Percentiles rank a stretch among this genome's conserved stretches.
Conservation (phyloP, 805 yeast genomes). For the Wickerhamiella slavikovae region DNA sequence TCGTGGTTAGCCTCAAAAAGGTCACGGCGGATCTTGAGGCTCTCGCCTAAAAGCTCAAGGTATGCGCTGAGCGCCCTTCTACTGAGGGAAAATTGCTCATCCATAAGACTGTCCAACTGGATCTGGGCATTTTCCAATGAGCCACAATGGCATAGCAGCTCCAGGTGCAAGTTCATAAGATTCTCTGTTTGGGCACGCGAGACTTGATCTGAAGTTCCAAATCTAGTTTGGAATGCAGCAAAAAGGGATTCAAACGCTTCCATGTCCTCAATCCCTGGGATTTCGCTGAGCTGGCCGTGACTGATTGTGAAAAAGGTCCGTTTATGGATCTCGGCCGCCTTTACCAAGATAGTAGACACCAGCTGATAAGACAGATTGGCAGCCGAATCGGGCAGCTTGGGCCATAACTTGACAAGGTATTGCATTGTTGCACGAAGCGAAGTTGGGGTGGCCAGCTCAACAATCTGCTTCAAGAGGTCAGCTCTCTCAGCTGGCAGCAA, state of each 20-base stretch:
- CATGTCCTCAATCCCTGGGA: constrained; percentile 12
- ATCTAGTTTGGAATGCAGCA: constrained; percentile 7
- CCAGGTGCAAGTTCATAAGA: constrained; percentile 14
- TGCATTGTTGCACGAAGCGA: constrained; percentile 6
- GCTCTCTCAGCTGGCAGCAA: not conserved
- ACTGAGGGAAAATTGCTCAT: constrained; percentile 5
- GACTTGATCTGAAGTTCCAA: constrained; percentile 8
- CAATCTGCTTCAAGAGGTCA: not conserved
- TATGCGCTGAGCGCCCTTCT: constrained; percentile 10
- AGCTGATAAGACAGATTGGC: too few relatives aligned
- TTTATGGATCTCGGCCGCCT: constrained; percentile 12
- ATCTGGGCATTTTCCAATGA: constrained; percentile 9
- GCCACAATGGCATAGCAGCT: constrained; percentile 12
- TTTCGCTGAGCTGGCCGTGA: constrained; percentile 8
- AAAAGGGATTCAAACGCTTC: constrained; percentile 11
- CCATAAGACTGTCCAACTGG: constrained; percentile 4
- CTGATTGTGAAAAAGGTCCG: constrained; percentile 7
- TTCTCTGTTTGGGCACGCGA: too few relatives aligned
- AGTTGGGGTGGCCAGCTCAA: not conserved
- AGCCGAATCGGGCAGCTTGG: constrained; percentile 9
- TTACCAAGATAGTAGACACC: constrained; percentile 7
- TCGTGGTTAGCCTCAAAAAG: constrained; percentile 6
- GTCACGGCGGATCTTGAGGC: constrained; percentile 6
- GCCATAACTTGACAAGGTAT: constrained; percentile 12
- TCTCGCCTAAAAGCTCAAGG: constrained; percentile 8